phyloP scores from a whole-genome alignment of 805 yeast genomes.

The Gaillardinia entomophila region DNA sequence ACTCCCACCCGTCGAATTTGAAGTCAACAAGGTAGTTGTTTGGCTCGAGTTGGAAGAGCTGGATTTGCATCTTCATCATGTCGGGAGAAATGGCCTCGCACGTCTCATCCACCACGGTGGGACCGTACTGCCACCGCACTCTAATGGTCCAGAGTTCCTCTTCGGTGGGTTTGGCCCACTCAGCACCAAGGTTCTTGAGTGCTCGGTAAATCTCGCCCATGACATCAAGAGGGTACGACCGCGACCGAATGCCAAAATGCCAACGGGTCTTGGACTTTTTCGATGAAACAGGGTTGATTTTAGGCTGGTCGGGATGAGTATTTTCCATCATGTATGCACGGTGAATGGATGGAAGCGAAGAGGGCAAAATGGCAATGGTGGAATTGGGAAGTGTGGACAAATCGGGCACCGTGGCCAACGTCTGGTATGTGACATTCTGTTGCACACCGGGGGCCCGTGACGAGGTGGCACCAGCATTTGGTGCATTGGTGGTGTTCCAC shows the following conservation, averaged over 20 bases:
- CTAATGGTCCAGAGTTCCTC: constrained; percentile 95
- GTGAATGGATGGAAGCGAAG: constrained; percentile 91
- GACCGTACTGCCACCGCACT: constrained; percentile 81
- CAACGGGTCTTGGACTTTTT: constrained; percentile 92
- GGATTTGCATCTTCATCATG: constrained; percentile 94
- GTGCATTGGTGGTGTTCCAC: constrained; percentile 15
- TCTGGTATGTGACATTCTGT: constrained; percentile 42
- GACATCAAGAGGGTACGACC: constrained; percentile 94
- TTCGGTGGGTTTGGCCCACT: constrained; percentile 93
- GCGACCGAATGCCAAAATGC: constrained; percentile 96
- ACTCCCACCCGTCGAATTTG: constrained; percentile 97
- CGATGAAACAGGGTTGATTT: constrained; percentile 50
- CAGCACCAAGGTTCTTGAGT: constrained; percentile 87
- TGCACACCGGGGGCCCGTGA: constrained; percentile 38
- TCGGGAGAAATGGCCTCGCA: constrained; percentile 50
- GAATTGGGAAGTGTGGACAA: constrained; percentile 56
- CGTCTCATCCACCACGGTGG: constrained; percentile 12
- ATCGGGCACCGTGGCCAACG: constrained; percentile 42
- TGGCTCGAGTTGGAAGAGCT: constrained; percentile 90
- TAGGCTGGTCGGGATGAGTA: constrained; percentile 16
- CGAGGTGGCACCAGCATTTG: constrained; percentile 12
- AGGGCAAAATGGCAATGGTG: constrained; percentile 87
- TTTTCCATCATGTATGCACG: constrained; percentile 82
- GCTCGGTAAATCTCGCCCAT: constrained; percentile 98
- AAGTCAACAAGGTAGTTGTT: constrained; percentile 94